Conservation (phyloP, 2,329 filamentous ascomycete species). For the Aspergillus novofumigatus region DNA sequence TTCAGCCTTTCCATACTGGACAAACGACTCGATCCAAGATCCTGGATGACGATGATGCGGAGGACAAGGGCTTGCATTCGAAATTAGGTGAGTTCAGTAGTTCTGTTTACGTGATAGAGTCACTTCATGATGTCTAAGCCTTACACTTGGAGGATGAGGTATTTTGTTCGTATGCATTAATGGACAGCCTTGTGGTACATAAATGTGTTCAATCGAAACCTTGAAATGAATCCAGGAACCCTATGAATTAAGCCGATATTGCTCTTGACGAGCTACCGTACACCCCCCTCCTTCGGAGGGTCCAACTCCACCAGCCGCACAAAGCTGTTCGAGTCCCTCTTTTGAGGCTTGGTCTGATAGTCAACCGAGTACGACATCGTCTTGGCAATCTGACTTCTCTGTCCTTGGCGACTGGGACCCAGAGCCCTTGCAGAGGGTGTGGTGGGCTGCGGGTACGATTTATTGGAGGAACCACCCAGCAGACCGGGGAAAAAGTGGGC, state of each 20-base stretch:
- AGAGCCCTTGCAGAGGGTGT: neutral
- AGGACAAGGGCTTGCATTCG: no score
- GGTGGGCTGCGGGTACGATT: slow-evolving; percentile 9
- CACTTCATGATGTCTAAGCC: no score
- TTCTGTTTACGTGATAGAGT: no score
- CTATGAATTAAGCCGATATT: neutral
- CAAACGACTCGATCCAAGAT: no score
- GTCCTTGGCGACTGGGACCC: neutral
- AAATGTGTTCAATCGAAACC: neutral
- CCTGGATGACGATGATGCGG: no score
- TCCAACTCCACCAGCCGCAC: slow-evolving; percentile 11
- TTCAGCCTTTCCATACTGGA: no score
- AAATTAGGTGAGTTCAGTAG: no score
- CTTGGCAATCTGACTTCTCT: slow-evolving; percentile 20
- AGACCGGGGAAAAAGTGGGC: slow-evolving; percentile 17
- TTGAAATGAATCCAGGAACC: neutral
- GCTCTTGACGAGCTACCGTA: neutral
- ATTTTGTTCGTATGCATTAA: neutral
- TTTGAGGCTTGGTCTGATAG: slow-evolving; percentile 11
- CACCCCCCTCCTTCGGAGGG: neutral
- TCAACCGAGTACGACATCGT: slow-evolving; percentile 22
- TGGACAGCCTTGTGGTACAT: no score
- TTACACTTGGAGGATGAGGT: neutral
- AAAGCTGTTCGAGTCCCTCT: slow-evolving; percentile 10
- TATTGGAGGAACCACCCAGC: slow-evolving; percentile 7